Evolutionary conservation across 306 rosid genomes (phyloP), one percentile per base, ranked within the genome.

Genomic region (Sicyos baderoa): DNA sequence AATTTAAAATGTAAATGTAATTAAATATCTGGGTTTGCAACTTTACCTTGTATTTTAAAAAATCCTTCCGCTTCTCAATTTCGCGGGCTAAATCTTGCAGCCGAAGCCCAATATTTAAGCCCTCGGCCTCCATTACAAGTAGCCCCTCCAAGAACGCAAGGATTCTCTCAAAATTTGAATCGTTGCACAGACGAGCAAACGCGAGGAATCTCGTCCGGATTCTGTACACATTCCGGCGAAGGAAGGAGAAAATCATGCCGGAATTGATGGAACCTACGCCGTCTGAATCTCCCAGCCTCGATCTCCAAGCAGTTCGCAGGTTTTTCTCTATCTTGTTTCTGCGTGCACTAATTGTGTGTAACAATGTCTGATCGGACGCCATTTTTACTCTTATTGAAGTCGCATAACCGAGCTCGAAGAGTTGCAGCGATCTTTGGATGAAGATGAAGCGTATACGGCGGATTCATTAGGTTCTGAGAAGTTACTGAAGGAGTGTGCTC

Each of bases 381-480:
- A 14, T 42, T 32, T 68, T 62, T 55, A 4, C 76, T 76, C 50
- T 76, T 29, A 18, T 19, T 23, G 64, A 63, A 92, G 92, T 74
- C 89, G 81, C 57, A 72, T 86, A 18, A 79, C 81, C 71, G 85
- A 84, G 79, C 74, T 86, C 4, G 75, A 78, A 42, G 75, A 81
- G 74, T 63, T 80, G 76, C 84, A 74, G 55, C 76, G 64, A 25
- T 68, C 73, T 44, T 48, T 63, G 73, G 56, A 40, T 3, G 76
- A 76, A 7, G 75, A 80, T n/a, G 59, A 29, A 61, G 71, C 25
- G 54, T 65, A 73, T 16, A 83, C 81, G 52, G 51, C 68, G 18
- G 55, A 84, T 75, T 83, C 76, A 22, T 80, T 69, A 44, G 84
- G 83, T 63, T 66, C 66, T 3, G 72, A 75, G 58, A 67, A 56